Evolutionary conservation across 306 rosid species (phyloP), one percentile per base, ranked within the genome.

Genomic region (Dryas drummondii): DNA sequence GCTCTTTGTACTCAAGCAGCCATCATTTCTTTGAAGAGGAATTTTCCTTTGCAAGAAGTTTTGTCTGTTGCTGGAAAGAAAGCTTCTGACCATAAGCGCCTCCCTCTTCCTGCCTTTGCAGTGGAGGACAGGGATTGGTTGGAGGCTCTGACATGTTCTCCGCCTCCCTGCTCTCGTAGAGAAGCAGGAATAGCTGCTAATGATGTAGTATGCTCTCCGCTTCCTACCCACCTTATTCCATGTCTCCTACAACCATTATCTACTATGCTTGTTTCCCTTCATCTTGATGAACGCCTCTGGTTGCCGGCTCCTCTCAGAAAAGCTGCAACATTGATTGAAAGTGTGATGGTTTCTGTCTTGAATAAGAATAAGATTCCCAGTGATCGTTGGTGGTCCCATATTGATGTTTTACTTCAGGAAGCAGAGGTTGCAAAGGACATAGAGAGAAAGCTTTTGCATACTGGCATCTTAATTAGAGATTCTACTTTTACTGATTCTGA

Each of bases 1-100:
- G 97, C 98, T 77, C 98, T 94, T 45, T 94, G 98, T 85, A 94
- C 98, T 32, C 97, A 90, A 84, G 98, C 97, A 48, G 98, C 97
- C 53, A 84, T 94, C 40, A 90, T 79, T 68, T 96, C 97, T 8
- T 86, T 94, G 91, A 91, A 87, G 87, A 90, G 98, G 79, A 94
- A 90, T 79, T 94, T 94, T 70, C 98, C 98, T 84, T 86, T 94
- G 84, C 94, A 90, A 47, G 88, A 87, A 78, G 84, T 90, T 76
- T 73, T 94, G 70, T 85, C 96, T 67, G 80, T 86, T 32, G 97
- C 96, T 78, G 89, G 83, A 66, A 88, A 80, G 79, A 86, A 83
- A 70, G 62, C 63, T 74, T 82, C 84, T 47, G 68, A 81, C 60
- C 74, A 78, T 77, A 87, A 86, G 82, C 87, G 82, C 67, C 80